Conservation (phyloP, 306 rosid genomes). For the Mimosa bimucronata region DNA sequence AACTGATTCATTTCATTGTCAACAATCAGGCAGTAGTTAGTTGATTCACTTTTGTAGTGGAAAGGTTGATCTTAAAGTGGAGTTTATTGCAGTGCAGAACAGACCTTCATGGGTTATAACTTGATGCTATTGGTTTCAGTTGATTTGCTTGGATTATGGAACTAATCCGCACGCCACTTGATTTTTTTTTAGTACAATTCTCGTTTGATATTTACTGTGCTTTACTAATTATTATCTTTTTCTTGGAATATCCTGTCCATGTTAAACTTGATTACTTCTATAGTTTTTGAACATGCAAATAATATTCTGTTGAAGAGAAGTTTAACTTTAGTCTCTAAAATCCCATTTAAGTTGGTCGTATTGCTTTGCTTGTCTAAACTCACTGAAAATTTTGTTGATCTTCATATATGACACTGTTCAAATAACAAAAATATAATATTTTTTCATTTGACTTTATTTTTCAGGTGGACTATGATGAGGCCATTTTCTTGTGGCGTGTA, state of each 20-base stretch:
- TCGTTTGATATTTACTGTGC: background rate
- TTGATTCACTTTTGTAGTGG: slow-evolving; percentile 13
- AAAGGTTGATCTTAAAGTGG: slow-evolving; percentile 24
- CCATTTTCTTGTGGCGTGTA: slow-evolving; percentile 89
- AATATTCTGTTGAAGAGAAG: slow-evolving; percentile 23
- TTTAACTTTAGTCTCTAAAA: slow-evolving; percentile 31
- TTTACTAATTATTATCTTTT: slow-evolving; percentile 14
- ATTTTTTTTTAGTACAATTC: background rate
- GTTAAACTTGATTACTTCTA: slow-evolving; percentile 5
- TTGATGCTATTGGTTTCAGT: background rate
- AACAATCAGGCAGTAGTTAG: slow-evolving; percentile 25
- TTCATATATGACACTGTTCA: slow-evolving; percentile 6
- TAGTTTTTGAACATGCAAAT: slow-evolving; percentile 23
- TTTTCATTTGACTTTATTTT: slow-evolving; percentile 33
- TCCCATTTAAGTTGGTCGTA: slow-evolving; percentile 5
- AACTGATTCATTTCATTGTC: slow-evolving; percentile 24
- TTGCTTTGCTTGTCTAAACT: slow-evolving; percentile 31
- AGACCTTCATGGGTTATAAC: background rate
- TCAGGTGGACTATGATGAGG: slow-evolving; percentile 92
- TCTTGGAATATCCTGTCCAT: slow-evolving; percentile 15
- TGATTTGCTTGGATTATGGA: background rate
- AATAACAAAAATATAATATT: slow-evolving; percentile 27
- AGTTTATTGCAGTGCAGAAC: slow-evolving; percentile 15
- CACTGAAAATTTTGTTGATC: slow-evolving; percentile 31
- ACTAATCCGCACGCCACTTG: background rate